These are phyloP conservation scores for Pseudevernia furfuracea DNA, from an alignment of 495 filamentous ascomycete species.

Conservation along the genomic window DNA sequence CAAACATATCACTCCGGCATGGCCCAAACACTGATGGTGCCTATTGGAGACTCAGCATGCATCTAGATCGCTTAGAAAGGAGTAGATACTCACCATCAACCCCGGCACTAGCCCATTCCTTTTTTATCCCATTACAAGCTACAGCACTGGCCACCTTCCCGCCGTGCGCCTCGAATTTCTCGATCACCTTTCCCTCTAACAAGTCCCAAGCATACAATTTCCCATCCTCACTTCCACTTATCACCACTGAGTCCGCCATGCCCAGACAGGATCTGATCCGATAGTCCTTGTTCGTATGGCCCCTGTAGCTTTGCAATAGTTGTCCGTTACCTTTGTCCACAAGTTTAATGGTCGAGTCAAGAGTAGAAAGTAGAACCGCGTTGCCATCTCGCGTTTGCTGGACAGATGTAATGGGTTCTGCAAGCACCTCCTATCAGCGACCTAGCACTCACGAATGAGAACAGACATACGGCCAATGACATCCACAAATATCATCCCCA, in stretches of 20 bases:
- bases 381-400: slow-evolving; percentile 61
- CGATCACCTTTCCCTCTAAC: slow-evolving; percentile 61
- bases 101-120: slow-evolving; percentile 58
- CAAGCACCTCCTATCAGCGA: background rate
- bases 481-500: slow-evolving; percentile 67
- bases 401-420: slow-evolving; percentile 56
- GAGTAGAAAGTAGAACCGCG: slow-evolving; percentile 61
- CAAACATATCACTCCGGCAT: slow-evolving; percentile 13
- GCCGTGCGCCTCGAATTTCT: slow-evolving; percentile 50
- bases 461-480: slow-evolving; percentile 52
- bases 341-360: slow-evolving; percentile 71
- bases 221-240: slow-evolving; percentile 76
- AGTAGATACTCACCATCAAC: slow-evolving; percentile 42
- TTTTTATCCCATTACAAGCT: slow-evolving; percentile 64
- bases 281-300: slow-evolving; percentile 59
- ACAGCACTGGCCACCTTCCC: slow-evolving; percentile 55
- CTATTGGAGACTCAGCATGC: slow-evolving; percentile 16
- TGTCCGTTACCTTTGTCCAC: slow-evolving; percentile 72
- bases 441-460: background rate
- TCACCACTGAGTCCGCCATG: slow-evolving; percentile 63
- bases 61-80: background rate
- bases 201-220: slow-evolving; percentile 85
- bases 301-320: slow-evolving; percentile 63
- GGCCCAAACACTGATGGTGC: slow-evolving; percentile 25
- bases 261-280: slow-evolving; percentile 66